phyloP scores from a whole-genome alignment of 2,329 filamentous ascomycete species.

The Karstenula rhodostoma region DNA sequence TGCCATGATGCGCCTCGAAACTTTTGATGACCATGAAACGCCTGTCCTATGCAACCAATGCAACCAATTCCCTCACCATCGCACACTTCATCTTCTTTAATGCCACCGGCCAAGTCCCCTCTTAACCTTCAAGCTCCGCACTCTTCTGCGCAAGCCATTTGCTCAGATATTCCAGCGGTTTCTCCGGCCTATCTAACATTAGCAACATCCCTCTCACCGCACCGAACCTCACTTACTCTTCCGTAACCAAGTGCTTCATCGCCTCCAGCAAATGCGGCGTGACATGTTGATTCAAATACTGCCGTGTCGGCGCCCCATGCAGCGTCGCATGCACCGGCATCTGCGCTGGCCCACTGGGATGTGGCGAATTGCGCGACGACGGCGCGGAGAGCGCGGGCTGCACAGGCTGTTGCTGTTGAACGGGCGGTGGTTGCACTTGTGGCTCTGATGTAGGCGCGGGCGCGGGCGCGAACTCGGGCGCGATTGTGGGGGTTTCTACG shows the following conservation, averaged over 20 bases:
- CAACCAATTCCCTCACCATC: not conserved
- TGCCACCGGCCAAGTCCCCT: too few relatives aligned
- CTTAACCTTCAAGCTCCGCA: constrained; percentile 55
- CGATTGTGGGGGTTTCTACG: constrained; percentile 9
- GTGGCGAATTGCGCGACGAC: constrained; percentile 47
- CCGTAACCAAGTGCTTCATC: constrained; percentile 60
- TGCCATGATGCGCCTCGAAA: constrained; percentile 4
- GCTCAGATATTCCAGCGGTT: constrained; percentile 58
- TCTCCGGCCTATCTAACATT: constrained; percentile 51
- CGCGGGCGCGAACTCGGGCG: not conserved
- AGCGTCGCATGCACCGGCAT: constrained; percentile 50
- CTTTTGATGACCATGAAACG: constrained; percentile 19
- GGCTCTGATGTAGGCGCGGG: constrained; percentile 17
- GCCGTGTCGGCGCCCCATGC: constrained; percentile 58
- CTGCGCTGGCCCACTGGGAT: constrained; percentile 36
- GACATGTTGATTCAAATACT: constrained; percentile 59
- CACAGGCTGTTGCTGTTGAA: constrained; percentile 7
- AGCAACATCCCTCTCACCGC: not conserved
- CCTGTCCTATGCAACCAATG: constrained; percentile 5
- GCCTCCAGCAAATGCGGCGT: constrained; percentile 61
- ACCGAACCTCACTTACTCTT: constrained; percentile 45
- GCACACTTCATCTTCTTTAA: not conserved
- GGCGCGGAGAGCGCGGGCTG: constrained; percentile 20
- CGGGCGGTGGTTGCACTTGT: constrained; percentile 20
- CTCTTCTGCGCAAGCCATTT: constrained; percentile 59